Evolutionary conservation across 176 grass and related monocot genomes (phyloP), one percentile per base, ranked within the genome.

Genomic region (Avena insularis): DNA sequence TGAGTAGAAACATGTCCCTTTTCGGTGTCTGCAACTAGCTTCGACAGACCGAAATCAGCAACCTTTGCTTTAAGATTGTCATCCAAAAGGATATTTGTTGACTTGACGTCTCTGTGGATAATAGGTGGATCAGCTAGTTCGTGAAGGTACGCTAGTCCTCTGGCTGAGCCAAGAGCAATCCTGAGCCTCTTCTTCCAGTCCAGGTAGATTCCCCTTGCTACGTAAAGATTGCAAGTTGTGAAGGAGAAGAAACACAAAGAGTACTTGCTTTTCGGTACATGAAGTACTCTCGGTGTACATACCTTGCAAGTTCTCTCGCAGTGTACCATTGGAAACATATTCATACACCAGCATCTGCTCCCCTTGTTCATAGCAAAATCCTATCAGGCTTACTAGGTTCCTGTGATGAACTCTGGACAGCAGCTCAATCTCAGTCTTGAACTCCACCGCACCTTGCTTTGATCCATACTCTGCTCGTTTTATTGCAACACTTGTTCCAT

Each of bases 321-420:
- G 43, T 62, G 89, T 95, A 36, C 95, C 95, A 71, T 95, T 98
- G 20, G 91, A 60, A 75, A 98, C 66, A 54, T 89, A 98, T 57
- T 98, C 95, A 16, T 98, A 98, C 12, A 98, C 93, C 83, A 98
- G 71, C 93, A 98, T 93, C 87, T 95, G 93, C 65, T 98, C 95
- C 65, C 89, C 93, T 90, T 98, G 89, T 31, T 98, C 93, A 72
- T 91, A 95, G 83, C 91, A 95, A 79, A 98, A 98, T 38, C 95
- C 95, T 61, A 93, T 79, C 84, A 98, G 87, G 70, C 81, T 84
- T 82, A 98, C 93, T 16, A 98, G 86, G 78, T 98, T 98, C 83
- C 82, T 92, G 87, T 98, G 95, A 87, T 98, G 95, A 80, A 98
- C 95, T 77, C 95, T 95, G 33, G 93, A 95, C 55, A 98, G 80